Percentiles rank a stretch among this genome's conserved stretches.
phyloP scores from a whole-genome alignment of 176 grass and related monocot species.

The Musa beccarii region DNA sequence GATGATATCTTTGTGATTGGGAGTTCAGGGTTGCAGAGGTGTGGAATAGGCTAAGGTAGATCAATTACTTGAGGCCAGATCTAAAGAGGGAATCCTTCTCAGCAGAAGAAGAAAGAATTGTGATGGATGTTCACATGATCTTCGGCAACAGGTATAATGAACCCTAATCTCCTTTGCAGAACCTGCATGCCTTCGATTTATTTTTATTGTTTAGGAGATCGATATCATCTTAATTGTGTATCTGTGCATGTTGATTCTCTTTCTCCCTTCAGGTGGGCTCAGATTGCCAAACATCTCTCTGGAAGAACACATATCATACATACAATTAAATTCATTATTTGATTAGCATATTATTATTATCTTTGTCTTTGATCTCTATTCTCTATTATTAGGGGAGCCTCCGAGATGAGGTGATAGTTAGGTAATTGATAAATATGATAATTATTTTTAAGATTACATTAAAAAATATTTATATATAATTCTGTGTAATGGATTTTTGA shows the following conservation, averaged over 20 bases:
- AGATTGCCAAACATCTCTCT: constrained; percentile 88
- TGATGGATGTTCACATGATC: constrained; percentile 93
- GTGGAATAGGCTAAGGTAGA: constrained; percentile 88
- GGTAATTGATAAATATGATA: too few relatives aligned
- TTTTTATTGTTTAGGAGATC: too few relatives aligned
- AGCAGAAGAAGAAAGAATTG: constrained; percentile 75
- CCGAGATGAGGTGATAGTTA: too few relatives aligned
- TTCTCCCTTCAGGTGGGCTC: constrained; percentile 49
- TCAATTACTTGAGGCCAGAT: constrained; percentile 93
- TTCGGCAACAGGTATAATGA: constrained; percentile 63
- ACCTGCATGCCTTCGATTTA: background rate
- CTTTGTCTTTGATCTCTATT: too few relatives aligned
- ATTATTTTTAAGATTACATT: too few relatives aligned
- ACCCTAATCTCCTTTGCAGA: background rate
- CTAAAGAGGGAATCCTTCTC: constrained; percentile 81
- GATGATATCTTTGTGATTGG: background rate
- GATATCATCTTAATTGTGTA: too few relatives aligned
- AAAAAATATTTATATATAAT: too few relatives aligned
- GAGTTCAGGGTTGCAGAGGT: constrained; percentile 63
- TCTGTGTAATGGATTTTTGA: too few relatives aligned
- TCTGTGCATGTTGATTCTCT: background rate
- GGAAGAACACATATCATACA: constrained; percentile 37
- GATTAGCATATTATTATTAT: too few relatives aligned
- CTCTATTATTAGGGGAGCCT: too few relatives aligned
- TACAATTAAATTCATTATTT: too few relatives aligned